phyloP scores from a whole-genome alignment of 2,329 filamentous ascomycete species.

The Aspergillaceae sp. region DNA sequence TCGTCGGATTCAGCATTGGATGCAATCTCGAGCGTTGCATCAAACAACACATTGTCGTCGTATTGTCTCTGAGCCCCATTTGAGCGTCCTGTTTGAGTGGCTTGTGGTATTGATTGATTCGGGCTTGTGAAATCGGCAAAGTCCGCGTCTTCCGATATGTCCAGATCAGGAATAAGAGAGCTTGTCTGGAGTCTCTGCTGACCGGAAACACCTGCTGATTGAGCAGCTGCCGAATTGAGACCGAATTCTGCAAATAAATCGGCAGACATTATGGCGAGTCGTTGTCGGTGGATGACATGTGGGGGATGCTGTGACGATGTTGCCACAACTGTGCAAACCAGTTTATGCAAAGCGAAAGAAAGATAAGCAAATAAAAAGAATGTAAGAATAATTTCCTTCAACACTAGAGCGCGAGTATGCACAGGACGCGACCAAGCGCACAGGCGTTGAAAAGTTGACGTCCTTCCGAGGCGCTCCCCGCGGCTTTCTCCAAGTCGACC shows the following conservation, averaged over 20 bases:
- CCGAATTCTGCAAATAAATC: slow-evolving; percentile 48
- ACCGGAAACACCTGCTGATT: slow-evolving; percentile 5
- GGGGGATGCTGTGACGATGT: slow-evolving; percentile 7
- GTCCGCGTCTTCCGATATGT: slow-evolving; percentile 13
- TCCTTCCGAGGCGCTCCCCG: too few species aligned
- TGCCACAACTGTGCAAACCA: background rate
- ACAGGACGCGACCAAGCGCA: too few species aligned
- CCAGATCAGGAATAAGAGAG: slow-evolving; percentile 16
- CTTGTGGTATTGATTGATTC: slow-evolving; percentile 1
- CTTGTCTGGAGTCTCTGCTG: slow-evolving; percentile 7
- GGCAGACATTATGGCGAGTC: slow-evolving; percentile 38
- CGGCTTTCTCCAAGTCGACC: background rate
- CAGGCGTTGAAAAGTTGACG: too few species aligned
- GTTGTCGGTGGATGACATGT: background rate
- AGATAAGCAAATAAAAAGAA: too few species aligned
- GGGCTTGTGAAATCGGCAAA: slow-evolving; percentile 5
- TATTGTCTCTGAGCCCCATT: slow-evolving; percentile 4
- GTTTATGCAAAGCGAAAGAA: too few species aligned
- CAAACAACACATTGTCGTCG: slow-evolving; percentile 53
- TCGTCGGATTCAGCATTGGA: slow-evolving; percentile 29
- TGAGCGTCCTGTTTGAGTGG: background rate
- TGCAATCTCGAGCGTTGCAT: slow-evolving; percentile 39
- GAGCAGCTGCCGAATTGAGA: slow-evolving; percentile 12
- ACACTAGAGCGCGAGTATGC: too few species aligned
- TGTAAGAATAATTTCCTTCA: too few species aligned